Conservation (phyloP, 208 protist genomes). For the Angomonas deanei region DNA sequence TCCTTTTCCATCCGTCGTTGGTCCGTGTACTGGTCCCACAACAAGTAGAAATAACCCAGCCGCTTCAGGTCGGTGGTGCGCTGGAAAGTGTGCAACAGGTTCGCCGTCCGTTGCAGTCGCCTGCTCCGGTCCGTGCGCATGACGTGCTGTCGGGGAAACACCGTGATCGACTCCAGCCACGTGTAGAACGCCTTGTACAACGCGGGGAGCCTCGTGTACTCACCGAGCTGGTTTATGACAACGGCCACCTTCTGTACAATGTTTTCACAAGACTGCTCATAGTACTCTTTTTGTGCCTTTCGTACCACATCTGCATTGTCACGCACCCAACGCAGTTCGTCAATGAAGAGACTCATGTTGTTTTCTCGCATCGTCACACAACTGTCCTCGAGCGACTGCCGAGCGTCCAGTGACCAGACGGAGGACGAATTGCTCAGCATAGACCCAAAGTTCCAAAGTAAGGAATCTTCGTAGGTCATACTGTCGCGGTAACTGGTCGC, state of each 20-base stretch:
- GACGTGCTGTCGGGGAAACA: constrained; percentile 45
- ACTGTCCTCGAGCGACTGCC: constrained; percentile 24
- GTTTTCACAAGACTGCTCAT: constrained; percentile 33
- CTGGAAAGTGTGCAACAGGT: constrained; percentile 4
- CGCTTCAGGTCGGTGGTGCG: neutral
- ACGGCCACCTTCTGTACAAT: constrained; percentile 26
- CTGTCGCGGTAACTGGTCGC: neutral
- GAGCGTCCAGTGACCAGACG: constrained; percentile 36
- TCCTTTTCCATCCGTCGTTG: neutral
- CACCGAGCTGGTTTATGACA: constrained; percentile 36
- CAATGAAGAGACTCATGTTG: constrained; percentile 34
- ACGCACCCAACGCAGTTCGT: constrained; percentile 42
- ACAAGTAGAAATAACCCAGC: constrained; percentile 8
- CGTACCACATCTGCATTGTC: constrained; percentile 45
- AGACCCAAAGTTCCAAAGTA: neutral
- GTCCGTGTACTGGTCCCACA: constrained; percentile 7
- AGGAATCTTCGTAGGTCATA: neutral
- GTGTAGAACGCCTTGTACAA: constrained; percentile 28
- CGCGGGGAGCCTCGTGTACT: constrained; percentile 22
- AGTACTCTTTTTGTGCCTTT: constrained; percentile 53
- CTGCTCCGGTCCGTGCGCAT: constrained; percentile 38
- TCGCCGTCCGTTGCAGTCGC: constrained; percentile 19
- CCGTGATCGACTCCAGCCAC: constrained; percentile 39
- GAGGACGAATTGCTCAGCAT: neutral
- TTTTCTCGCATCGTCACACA: constrained; percentile 21